These are phyloP conservation scores for Ophiostoma quercus DNA, from an alignment of 2,329 filamentous ascomycete species.

Conservation along the genomic window DNA sequence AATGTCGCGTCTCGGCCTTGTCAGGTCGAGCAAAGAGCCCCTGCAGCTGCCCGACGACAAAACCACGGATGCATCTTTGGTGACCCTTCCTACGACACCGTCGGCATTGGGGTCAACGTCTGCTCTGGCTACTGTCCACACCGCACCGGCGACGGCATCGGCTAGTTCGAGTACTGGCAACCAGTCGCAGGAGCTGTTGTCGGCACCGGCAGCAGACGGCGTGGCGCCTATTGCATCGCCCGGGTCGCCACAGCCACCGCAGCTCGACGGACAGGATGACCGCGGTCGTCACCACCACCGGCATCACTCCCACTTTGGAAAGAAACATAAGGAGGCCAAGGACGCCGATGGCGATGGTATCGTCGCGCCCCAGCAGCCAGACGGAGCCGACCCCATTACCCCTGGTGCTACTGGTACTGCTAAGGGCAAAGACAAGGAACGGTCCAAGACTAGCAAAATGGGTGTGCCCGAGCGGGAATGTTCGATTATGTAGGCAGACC, in stretches of 20 bases:
- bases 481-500: conserved; percentile 31
- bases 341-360: background rate
- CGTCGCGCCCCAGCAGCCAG: background rate
- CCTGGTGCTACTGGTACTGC: background rate
- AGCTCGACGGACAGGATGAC: conserved; percentile 17
- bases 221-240: background rate
- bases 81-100: conserved; percentile 15
- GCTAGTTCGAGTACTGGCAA: background rate
- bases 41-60: conserved; percentile 34
- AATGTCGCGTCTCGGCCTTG: conserved; percentile 52
- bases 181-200: conserved; percentile 11
- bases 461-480: conserved; percentile 34
- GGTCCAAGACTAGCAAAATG: conserved; percentile 25
- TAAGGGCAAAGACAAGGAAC: conserved; percentile 29
- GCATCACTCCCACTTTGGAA: conserved; percentile 25
- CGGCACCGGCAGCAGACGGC: background rate
- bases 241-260: background rate
- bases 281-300: conserved; percentile 23
- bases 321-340: conserved; percentile 24
- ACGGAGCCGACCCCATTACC: background rate
- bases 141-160: background rate
- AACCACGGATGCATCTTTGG: conserved; percentile 28
- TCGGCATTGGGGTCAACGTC: background rate
- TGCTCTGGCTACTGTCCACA: background rate
- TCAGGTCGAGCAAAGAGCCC: conserved; percentile 48